A percentile compares a stretch with the other conserved stretches of the same genome.
Conservation (phyloP, 1,139 yeast species). For the Debaryomycetaceae sp. region DNA sequence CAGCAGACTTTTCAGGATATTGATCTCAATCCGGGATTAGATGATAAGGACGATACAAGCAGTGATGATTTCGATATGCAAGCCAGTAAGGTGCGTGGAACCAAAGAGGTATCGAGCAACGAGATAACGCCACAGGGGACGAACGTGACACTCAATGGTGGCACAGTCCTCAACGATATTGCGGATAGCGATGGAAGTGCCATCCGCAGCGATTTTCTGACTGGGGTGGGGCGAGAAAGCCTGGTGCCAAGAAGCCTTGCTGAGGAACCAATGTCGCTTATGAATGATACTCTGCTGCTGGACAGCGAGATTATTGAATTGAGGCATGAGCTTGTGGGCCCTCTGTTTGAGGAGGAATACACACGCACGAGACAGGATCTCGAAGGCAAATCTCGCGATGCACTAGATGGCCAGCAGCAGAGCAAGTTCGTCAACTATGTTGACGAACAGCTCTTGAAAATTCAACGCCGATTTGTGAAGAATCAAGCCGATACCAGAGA, state of each 20-base stretch:
- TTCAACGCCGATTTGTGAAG: slow-evolving; percentile 66
- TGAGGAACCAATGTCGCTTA: neutral
- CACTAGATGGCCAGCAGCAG: slow-evolving; percentile 42
- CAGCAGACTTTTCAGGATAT: slow-evolving; percentile 19
- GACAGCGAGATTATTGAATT: neutral
- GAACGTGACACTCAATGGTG: neutral
- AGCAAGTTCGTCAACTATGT: slow-evolving; percentile 57
- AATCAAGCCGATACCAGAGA: slow-evolving; percentile 40
- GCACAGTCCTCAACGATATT: neutral
- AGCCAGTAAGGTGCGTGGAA: neutral
- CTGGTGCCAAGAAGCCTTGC: neutral
- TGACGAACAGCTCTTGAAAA: slow-evolving; percentile 53
- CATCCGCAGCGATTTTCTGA: neutral
- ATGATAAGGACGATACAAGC: slow-evolving; percentile 21
- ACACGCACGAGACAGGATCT: slow-evolving; percentile 5
- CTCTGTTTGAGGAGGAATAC: slow-evolving; percentile 28
- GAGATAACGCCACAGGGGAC: slow-evolving; percentile 10
- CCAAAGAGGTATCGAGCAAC: neutral
- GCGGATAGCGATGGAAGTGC: neutral
- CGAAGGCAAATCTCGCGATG: slow-evolving; percentile 9
- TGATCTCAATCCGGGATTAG: slow-evolving; percentile 41
- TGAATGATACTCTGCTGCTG: neutral
- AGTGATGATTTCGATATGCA: neutral
- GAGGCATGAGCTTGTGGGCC: slow-evolving; percentile 14
- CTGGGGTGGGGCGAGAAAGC: neutral